These are phyloP conservation scores for Colletotrichum godetiae DNA, from an alignment of 2,329 filamentous ascomycete species.

Conservation along the genomic window DNA sequence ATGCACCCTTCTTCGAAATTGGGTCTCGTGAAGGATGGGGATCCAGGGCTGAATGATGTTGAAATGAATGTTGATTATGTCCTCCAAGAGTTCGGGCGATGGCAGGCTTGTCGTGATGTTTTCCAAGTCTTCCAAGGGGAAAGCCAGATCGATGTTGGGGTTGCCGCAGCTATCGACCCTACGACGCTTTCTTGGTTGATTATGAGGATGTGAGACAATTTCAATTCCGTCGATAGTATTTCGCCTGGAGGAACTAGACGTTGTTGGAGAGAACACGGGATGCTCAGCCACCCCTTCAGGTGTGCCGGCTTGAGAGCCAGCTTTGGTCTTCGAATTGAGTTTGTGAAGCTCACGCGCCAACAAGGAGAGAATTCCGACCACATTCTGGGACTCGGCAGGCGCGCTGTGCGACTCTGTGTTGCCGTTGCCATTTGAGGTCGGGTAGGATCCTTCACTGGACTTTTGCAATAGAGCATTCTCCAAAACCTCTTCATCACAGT, in stretches of 20 bases:
- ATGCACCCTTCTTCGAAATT: constrained; percentile 42
- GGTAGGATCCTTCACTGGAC: background rate
- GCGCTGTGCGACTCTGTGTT: background rate
- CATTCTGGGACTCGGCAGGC: constrained; percentile 22
- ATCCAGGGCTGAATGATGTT: constrained; percentile 54
- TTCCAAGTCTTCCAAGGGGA: constrained; percentile 38
- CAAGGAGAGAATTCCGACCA: constrained; percentile 37
- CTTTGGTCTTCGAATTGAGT: constrained; percentile 22
- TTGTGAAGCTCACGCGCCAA: constrained; percentile 39
- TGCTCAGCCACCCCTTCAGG: constrained; percentile 13
- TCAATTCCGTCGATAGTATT: constrained; percentile 10
- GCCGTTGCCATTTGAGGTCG: background rate
- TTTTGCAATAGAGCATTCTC: constrained; percentile 33
- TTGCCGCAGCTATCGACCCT: constrained; percentile 41
- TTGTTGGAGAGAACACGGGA: constrained; percentile 16
- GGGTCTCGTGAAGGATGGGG: constrained; percentile 48
- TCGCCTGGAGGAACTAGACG: constrained; percentile 22
- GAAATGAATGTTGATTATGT: constrained; percentile 46
- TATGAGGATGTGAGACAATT: constrained; percentile 22
- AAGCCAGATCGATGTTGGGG: constrained; percentile 37
- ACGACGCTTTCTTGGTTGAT: constrained; percentile 35
- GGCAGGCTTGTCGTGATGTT: constrained; percentile 41
- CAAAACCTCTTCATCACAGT: constrained; percentile 20
- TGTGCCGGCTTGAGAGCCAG: background rate
- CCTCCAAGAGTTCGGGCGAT: constrained; percentile 33